These are phyloP conservation scores for Metschnikowia picachoensis DNA, from an alignment of 805 yeast genomes.

Conservation along the genomic window DNA sequence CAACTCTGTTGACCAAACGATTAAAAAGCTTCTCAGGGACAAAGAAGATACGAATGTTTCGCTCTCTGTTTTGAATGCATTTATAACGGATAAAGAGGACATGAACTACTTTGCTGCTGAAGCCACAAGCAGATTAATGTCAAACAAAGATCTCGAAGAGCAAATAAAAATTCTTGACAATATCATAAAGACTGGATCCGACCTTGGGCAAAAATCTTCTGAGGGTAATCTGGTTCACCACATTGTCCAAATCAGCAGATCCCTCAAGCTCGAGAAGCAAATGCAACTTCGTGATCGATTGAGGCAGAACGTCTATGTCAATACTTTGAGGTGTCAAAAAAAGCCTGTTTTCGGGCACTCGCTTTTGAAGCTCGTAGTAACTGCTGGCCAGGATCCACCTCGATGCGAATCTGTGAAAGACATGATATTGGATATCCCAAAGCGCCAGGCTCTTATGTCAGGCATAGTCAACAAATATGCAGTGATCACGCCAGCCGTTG, in stretches of 20 bases:
- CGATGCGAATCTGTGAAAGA: conserved; percentile 25
- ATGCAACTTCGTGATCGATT: conserved; percentile 48
- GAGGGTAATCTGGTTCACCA: conserved; percentile 24
- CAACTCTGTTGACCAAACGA: conserved; percentile 26
- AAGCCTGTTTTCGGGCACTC: conserved; percentile 68
- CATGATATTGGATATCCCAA: conserved; percentile 24
- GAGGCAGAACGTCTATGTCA: conserved; percentile 57
- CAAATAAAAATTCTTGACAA: conserved; percentile 43
- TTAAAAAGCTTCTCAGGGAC: conserved; percentile 19
- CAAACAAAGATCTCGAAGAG: conserved; percentile 42
- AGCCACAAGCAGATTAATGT: conserved; percentile 42
- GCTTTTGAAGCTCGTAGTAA: conserved; percentile 31
- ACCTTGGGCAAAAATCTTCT: not conserved
- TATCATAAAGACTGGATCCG: conserved; percentile 26
- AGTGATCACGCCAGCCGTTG: conserved; percentile 84
- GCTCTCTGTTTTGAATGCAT: conserved; percentile 57
- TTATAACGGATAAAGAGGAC: conserved; percentile 45
- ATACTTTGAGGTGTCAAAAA: conserved; percentile 59
- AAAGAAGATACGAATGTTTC: conserved; percentile 31
- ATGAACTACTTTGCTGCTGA: conserved; percentile 46
- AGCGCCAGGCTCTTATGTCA: conserved; percentile 33
- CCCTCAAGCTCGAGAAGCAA: conserved; percentile 50
- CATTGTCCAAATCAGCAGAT: conserved; percentile 57
- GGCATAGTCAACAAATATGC: conserved; percentile 70
- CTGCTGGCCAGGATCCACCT: not conserved